Conservation (phyloP, 139 green algal genomes). For the Gonium pectorale region DNA sequence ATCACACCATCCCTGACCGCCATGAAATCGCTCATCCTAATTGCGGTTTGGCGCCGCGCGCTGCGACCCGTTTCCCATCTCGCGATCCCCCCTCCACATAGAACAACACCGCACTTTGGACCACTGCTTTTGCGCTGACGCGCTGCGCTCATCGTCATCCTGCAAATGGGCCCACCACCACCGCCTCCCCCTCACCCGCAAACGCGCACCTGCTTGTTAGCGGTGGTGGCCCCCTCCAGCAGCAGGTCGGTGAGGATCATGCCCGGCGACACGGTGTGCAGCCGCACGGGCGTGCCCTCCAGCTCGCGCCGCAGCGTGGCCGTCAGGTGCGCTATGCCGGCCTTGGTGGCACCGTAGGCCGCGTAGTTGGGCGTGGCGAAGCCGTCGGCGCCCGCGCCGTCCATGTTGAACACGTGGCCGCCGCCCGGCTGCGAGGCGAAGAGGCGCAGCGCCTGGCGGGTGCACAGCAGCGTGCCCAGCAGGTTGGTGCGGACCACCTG, state of each 20-base stretch:
- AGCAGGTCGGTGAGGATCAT: conserved; percentile 95
- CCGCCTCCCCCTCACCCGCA: no score
- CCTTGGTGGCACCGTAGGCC: conserved; percentile 82
- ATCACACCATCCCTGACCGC: no score
- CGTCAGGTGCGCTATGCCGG: conserved; percentile 81
- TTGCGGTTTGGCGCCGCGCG: no score
- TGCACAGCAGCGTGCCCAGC: conserved; percentile 82
- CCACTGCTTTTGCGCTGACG: no score
- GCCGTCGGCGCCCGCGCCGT: conserved; percentile 84
- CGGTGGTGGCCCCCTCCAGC: conserved; percentile 74
- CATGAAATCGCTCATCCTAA: no score
- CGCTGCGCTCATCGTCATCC: background rate
- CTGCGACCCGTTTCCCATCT: no score
- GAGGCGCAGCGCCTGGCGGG: conserved; percentile 51
- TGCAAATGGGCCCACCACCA: no score
- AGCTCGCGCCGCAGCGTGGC: conserved; percentile 61
- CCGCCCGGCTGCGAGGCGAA: conserved; percentile 38
- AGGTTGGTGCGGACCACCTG: conserved; percentile 90
- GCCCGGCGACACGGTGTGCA: conserved; percentile 83
- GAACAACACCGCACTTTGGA: no score
- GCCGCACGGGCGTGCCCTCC: conserved; percentile 36
- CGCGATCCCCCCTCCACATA: no score
- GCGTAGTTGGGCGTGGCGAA: conserved; percentile 83
- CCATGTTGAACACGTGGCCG: conserved; percentile 94
- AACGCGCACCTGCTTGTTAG: conserved; percentile 70